Evolutionary conservation across 2,329 filamentous ascomycete species (phyloP).

Genomic region (Exserohilum turcica): DNA sequence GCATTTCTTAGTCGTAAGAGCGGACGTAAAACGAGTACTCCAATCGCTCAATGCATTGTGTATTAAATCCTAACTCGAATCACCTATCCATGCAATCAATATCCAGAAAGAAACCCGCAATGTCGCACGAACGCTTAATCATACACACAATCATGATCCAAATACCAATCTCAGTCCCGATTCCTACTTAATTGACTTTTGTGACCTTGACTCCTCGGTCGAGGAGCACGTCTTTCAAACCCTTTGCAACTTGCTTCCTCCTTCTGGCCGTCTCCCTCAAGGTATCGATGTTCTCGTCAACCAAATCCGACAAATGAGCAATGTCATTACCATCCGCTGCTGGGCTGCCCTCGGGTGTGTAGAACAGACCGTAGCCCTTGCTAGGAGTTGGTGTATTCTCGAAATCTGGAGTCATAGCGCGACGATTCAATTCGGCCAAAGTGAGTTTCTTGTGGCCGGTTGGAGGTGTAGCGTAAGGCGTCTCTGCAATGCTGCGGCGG

Average conservation of each 20-base stretch:
- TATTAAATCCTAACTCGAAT: neutral
- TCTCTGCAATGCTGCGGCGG: constrained; percentile 27
- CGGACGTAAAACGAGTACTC: neutral
- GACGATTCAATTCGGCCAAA: constrained; percentile 38
- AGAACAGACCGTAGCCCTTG: constrained; percentile 44
- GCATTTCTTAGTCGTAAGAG: too few species aligned
- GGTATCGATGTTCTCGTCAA: constrained; percentile 48
- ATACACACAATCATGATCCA: constrained; percentile 26
- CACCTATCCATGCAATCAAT: constrained; percentile 2
- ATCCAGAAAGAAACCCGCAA: constrained; percentile 15
- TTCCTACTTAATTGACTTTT: constrained; percentile 17
- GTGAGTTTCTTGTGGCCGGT: constrained; percentile 39
- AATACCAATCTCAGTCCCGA: constrained; percentile 1
- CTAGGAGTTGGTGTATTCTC: constrained; percentile 31
- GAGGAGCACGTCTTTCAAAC: constrained; percentile 45
- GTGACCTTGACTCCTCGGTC: constrained; percentile 40
- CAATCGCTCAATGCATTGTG: neutral
- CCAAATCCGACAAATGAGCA: constrained; percentile 47
- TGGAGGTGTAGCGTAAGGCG: constrained; percentile 47
- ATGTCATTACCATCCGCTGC: constrained; percentile 30
- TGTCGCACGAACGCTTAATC: constrained; percentile 20
- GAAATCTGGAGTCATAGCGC: constrained; percentile 38
- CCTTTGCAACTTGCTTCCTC: constrained; percentile 48
- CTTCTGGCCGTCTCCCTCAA: constrained; percentile 42
- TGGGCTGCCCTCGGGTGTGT: constrained; percentile 39